Evolutionary conservation across 495 filamentous ascomycete genomes (phyloP).

Genomic region (Physcia stellaris): DNA sequence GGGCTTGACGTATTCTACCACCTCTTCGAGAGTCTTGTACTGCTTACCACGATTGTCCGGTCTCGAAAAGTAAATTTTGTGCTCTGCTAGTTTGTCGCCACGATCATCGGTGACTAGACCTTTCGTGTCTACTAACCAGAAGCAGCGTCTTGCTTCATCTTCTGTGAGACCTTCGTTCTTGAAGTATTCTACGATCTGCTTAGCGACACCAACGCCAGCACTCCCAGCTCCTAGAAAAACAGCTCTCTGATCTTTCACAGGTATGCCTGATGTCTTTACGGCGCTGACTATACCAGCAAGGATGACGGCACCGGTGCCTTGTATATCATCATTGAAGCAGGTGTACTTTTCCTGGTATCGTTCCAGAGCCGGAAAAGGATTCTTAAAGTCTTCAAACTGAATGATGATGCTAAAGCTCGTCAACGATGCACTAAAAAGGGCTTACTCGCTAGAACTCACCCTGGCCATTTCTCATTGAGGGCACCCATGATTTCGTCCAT

Average conservation of each 20-base stretch:
- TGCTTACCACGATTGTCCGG: slow-evolving; percentile 85
- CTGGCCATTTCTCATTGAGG: slow-evolving; percentile 71
- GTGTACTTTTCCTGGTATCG: slow-evolving; percentile 77
- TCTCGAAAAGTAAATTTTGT: slow-evolving; percentile 96
- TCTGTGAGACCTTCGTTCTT: slow-evolving; percentile 87
- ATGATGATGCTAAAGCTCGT: slow-evolving; percentile 59
- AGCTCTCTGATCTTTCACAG: slow-evolving; percentile 78
- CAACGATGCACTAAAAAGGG: slow-evolving; percentile 2
- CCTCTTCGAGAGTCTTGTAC: slow-evolving; percentile 76
- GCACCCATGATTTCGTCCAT: slow-evolving; percentile 97
- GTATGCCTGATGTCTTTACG: slow-evolving; percentile 74
- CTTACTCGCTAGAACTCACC: slow-evolving; percentile 27
- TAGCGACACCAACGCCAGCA: slow-evolving; percentile 91
- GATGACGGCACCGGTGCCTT: slow-evolving; percentile 94
- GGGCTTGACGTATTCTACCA: slow-evolving; percentile 86
- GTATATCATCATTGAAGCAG: slow-evolving; percentile 98
- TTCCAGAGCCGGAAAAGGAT: slow-evolving; percentile 87
- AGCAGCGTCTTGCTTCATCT: slow-evolving; percentile 75
- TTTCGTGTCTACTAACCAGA: slow-evolving; percentile 96
- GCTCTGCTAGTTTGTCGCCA: slow-evolving; percentile 84
- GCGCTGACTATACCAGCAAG: slow-evolving; percentile 90
- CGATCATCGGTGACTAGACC: slow-evolving; percentile 89
- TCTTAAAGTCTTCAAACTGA: slow-evolving; percentile 98
- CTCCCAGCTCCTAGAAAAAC: slow-evolving; percentile 95
- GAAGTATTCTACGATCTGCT: slow-evolving; percentile 93